Percentiles rank a stretch among this genome's conserved stretches.
These are phyloP conservation scores for Cyanodermella asteris DNA, from an alignment of 2,329 filamentous ascomycete genomes.

Conservation along the genomic window DNA sequence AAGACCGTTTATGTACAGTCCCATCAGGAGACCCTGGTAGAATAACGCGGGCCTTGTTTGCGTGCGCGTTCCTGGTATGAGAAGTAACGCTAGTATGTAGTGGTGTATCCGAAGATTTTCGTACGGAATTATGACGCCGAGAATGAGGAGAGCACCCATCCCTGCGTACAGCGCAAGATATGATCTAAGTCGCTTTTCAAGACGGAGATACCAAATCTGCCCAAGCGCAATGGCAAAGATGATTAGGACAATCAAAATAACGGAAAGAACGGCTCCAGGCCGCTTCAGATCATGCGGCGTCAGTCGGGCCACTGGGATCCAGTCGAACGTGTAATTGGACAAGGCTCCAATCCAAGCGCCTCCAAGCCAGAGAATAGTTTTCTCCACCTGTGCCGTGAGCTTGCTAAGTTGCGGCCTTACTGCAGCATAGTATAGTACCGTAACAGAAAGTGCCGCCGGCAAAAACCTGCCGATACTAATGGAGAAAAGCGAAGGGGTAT, in stretches of 20 bases:
- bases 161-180: conserved; percentile 60
- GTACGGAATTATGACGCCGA: conserved; percentile 50
- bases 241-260: conserved; percentile 54
- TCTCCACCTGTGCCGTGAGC: conserved; percentile 68
- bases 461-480: conserved; percentile 61
- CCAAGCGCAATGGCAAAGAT: conserved; percentile 46
- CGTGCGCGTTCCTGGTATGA: conserved; percentile 72
- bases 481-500: conserved; percentile 52
- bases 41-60: conserved; percentile 67
- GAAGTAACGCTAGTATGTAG: conserved; percentile 70
- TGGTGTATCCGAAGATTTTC: conserved; percentile 81
- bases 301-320: conserved; percentile 83
- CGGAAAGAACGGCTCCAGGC: conserved; percentile 65
- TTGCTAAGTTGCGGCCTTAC: conserved; percentile 48
- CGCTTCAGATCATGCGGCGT: conserved; percentile 85
- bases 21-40: conserved; percentile 76
- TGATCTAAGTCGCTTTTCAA: conserved; percentile 57
- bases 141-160: conserved; percentile 42
- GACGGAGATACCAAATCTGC: conserved; percentile 69
- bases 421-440: conserved; percentile 71
- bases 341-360: conserved; percentile 77
- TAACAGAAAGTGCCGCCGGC: conserved; percentile 68
- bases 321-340: conserved; percentile 86
- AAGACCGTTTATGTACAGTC: conserved; percentile 82
- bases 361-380: conserved; percentile 74